Evolutionary conservation across 106 monocot species (phyloP), one percentile per base, ranked within the genome.

Genomic region (Dendrobium huoshanense): DNA sequence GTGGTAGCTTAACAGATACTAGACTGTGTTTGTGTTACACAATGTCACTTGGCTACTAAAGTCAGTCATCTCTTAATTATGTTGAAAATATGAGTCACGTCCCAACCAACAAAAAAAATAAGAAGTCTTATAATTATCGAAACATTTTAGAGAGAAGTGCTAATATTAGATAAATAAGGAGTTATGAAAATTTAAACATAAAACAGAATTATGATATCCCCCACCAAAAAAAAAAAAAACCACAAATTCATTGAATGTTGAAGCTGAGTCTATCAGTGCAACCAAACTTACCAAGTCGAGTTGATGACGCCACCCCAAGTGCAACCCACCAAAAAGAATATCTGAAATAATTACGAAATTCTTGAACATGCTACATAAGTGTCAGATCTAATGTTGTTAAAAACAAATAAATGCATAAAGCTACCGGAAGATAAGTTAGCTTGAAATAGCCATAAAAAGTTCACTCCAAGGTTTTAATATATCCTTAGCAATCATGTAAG

Each of bases 271-370:
- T 59, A 25, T 58, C 7, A 43, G 1, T 85, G 24, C 20, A 56
- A 77, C 19, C 40, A 55, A 45, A 17, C 87, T 85, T 81, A 87
- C 95, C 95, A 75, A 95, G 80, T 67, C 95, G 92, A 85, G 92
- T 95, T 31, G 92, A 95, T 77, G 95, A 95, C 72, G 88, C 87
- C 64, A 95, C 88, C 41, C 95, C 95, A 77, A 95, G 87, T 55
- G 85, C 80, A 67, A 90, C 77, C 95, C 95, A 95, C 95, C 92
- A 92, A 68, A 92, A 80, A 19, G 78, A 84, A 90, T 83, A 95
- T 80, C 81, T 84, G 54, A 82, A 55, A 72, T 95, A 95, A 45
- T 58, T 15, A 72, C 85, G 40, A n/a, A 88, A 75, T 77, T 90
- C 90, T 51, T 88, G 87, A 29, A 90, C 79, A 82, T 84, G 90